Base-by-base conservation (phyloP, 2,329 filamentous ascomycete genomes). In the Ophioceras dolichostomum region DNA sequence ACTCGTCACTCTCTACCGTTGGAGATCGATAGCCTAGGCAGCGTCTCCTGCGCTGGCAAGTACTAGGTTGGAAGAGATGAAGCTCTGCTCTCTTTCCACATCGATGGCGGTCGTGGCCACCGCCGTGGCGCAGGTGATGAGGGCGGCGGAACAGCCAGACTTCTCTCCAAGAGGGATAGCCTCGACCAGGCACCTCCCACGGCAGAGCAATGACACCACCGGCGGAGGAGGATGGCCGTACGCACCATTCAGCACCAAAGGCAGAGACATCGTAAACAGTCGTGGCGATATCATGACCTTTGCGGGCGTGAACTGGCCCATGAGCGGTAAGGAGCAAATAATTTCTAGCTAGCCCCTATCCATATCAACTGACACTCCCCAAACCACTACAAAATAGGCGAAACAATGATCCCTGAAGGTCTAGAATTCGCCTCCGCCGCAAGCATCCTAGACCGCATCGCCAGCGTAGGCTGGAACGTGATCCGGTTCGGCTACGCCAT, bases 371-470 rank as follows among this genome's bases (percentile, higher is more conserved):
- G n/a, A n/a, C n/a, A n/a, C n/a, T n/a, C n/a, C n/a, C n/a, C n/a
- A n/a, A n/a, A n/a, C n/a, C n/a, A n/a, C 31, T 18, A 10, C 18
- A 16, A 4, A 10, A 19, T 4, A 30, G 37, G 63, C 18, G 68
- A 72, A 38, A 63, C 65, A 3, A 73, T 73, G 68, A 57, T 73
- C 2, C 69, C 69, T 0, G 70, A 74, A 47, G 70, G 69, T 9
- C 55, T 73, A 4, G 69, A 73, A 45, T 68, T 70, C 54, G 58
- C 59, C 30, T 71, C 67, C 0, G 59, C 67, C 10, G 57, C 58
- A 4, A 57, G 58, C 2, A 72, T 73, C 28, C 57, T 72, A 3
- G 54, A 62, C 30, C 59, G 62, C 47, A 58, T 70, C 35, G 64
- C 61, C 19, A 59, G 60, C 29, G 55, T 72, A 8, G 68, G 68